Base-by-base conservation (phyloP, 106 monocot species). In the Iris macrosiphon region DNA sequence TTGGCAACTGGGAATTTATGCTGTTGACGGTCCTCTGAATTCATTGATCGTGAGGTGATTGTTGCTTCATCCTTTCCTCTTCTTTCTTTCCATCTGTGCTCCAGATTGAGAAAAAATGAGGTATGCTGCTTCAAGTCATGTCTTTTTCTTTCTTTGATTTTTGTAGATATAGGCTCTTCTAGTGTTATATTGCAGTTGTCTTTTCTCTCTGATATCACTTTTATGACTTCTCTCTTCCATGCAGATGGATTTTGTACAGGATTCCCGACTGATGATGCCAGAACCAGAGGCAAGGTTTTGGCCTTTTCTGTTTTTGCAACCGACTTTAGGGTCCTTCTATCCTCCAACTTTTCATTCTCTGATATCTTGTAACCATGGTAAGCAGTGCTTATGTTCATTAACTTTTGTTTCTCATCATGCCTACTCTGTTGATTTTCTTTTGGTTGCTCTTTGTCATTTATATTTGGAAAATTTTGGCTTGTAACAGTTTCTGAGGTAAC, bases 51-150 rank as follows among this genome's bases (percentile, higher is more conserved):
- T 7, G 40, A 49, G 17, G 15, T 27, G 24, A 37, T 18, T 35
- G 7, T 60, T n/a, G 10, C 20, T 37, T 30, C 68, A 20, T 49
- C 31, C 74, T 61, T 59, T 33, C 40, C 38, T 21, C 15, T 61
- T 30, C 43, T 39, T 45, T 61, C 69, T 46, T 72, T 50, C 39
- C 60, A 63, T 64, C 35, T 73, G 15, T 49, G 13, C 42, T 54
- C 69, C 40, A 61, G 47, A 40, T 80, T 70, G 19, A 55, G 40
- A 42, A 61, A 41, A 52, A 67, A n/a, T 29, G 62, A 62, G 34
- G 49, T 26, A 25, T 42, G 57, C 35, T 40, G 27, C 57, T 61
- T 62, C 41, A 45, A 29, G 40, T 20, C 16, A 20, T 59, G 62
- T 19, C 15, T 20, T 11, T 57, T 41, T 4, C 9, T 15, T 14